Evolutionary conservation across 169 alveolate genomes (phyloP).

Genomic region (Eimeria necatrix): DNA sequence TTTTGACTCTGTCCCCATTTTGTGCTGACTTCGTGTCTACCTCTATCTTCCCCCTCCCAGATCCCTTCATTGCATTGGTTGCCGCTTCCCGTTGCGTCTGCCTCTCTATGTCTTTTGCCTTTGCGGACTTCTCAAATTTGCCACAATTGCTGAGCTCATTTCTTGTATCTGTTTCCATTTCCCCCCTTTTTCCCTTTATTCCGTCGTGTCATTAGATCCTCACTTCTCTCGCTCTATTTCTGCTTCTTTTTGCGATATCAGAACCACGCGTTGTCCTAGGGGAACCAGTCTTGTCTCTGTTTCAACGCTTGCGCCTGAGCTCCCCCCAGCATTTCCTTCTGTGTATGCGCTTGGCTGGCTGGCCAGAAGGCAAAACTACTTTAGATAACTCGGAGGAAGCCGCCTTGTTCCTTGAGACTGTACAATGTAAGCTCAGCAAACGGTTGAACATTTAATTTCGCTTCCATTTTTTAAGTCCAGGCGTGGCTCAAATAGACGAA

Average conservation of each 20-base stretch:
- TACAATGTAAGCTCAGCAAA: not conserved
- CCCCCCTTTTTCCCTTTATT: too few species aligned
- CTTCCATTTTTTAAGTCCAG: not conserved
- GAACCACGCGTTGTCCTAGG: constrained; percentile 2
- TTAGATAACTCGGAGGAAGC: not conserved
- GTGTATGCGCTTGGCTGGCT: not conserved
- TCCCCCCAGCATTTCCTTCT: not conserved
- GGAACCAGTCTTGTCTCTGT: not conserved
- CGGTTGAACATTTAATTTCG: not conserved
- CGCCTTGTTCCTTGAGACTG: not conserved
- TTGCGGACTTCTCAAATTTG: too few species aligned
- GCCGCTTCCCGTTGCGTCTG: too few species aligned
- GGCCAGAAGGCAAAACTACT: not conserved
- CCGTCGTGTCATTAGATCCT: too few species aligned
- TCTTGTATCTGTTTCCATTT: too few species aligned
- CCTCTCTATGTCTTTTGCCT: too few species aligned
- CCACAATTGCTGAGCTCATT: too few species aligned
- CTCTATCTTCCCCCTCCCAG: too few species aligned
- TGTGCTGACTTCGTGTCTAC: too few species aligned
- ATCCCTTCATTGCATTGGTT: too few species aligned
- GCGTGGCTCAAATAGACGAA: not conserved
- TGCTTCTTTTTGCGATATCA: not conserved
- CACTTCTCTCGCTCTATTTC: not conserved
- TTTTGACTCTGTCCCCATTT: too few species aligned
- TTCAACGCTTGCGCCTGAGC: not conserved